Base-by-base conservation (phyloP, 2,329 filamentous ascomycete species). In the Pseudopyrenochaeta lycopersici region DNA sequence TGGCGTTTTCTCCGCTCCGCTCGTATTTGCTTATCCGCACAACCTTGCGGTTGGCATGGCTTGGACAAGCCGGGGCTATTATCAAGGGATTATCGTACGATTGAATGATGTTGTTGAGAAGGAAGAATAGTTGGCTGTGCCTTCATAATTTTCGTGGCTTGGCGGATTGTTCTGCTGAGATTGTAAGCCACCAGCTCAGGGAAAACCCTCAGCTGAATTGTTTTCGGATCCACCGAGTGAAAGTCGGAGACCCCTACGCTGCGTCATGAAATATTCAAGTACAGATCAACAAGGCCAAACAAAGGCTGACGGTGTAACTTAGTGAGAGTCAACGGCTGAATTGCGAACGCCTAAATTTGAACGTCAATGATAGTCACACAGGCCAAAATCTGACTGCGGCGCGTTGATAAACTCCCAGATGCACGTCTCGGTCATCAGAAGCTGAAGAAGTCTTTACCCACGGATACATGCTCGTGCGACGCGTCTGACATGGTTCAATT, bases 21-120 rank as follows among this genome's bases (percentile, higher is more conserved):
- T 54, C 62, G 64, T 64, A 63, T 66, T 66, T 62, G 64, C 49
- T 63, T 64, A 61, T 62, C 54, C 38, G 18, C 39, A 62, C 61
- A 49, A 33, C 58, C 42, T 44, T 46, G 40, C 29, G 20, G 36
- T 43, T 41, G 31, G 23, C 32, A 32, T 17, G 27, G 38, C 46
- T 46, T 35, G 40, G 32, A 31, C 38, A 27, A 27, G 23, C 23
- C 9, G 23, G 23, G 9, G 23, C 23, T 9, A 20, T 41, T 27
- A 18, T 44, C 42, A 39, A 39, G 20, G 21, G 12, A 30, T 47
- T 44, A 23, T 46, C 11, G 23, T 32, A 49, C 17, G 54, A 49
- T 44, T 44, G n/a, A n/a, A 27, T 15, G 9, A 44, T 32, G 32
- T 5, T 23, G 23, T 30, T 42, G 40, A n/a, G 21, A 21, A 15